Conservation (phyloP, 768 basidiomycete species). For the Lyophyllum shimeji region DNA sequence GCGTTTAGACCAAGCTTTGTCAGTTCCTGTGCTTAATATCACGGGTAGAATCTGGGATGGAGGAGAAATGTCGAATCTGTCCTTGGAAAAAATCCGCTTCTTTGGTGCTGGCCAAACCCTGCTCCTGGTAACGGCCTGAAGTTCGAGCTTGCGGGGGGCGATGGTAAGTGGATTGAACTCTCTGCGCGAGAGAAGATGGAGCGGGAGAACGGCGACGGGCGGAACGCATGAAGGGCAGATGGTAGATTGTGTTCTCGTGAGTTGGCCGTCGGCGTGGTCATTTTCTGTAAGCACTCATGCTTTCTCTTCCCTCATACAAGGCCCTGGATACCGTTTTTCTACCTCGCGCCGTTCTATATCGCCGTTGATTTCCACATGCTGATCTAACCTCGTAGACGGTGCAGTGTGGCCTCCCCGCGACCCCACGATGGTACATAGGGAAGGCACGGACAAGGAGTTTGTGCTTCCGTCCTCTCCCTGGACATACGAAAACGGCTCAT, state of each 20-base stretch:
- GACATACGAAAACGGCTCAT: conserved; percentile 75
- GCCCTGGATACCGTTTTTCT: background rate
- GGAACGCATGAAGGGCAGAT: conserved; percentile 17
- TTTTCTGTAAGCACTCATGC: conserved; percentile 16
- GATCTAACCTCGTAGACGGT: conserved; percentile 21
- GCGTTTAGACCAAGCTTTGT: conserved; percentile 23
- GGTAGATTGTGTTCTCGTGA: conserved; percentile 9
- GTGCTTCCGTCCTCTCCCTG: conserved; percentile 69
- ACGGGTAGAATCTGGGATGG: conserved; percentile 73
- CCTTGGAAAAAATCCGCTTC: conserved; percentile 68
- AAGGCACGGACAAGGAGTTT: conserved; percentile 37
- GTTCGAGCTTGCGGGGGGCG: conserved; percentile 67
- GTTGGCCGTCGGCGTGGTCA: background rate
- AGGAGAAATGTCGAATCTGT: conserved; percentile 74
- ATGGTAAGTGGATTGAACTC: conserved; percentile 73
- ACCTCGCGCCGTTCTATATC: background rate
- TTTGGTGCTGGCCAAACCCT: conserved; percentile 84
- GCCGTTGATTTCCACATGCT: background rate
- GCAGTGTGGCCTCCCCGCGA: conserved; percentile 76
- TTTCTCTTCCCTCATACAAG: conserved; percentile 3
- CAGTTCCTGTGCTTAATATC: conserved; percentile 12
- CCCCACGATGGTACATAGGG: conserved; percentile 36
- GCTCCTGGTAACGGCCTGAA: conserved; percentile 72
- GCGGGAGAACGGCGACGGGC: conserved; percentile 19
- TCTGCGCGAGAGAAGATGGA: conserved; percentile 18